Base-by-base conservation (phyloP, 2,329 filamentous ascomycete species). In the Neonectria hederae region DNA sequence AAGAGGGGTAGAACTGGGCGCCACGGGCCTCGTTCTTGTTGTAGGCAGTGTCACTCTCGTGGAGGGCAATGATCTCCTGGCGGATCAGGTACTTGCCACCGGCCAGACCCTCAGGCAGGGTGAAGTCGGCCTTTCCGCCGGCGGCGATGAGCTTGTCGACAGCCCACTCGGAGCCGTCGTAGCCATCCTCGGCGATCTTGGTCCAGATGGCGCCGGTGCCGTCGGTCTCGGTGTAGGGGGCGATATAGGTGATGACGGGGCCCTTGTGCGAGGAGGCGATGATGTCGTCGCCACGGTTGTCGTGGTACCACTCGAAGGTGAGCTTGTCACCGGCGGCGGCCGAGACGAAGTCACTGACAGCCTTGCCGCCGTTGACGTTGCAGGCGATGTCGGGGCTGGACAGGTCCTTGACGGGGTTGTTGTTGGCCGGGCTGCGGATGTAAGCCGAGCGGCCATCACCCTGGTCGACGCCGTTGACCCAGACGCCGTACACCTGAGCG, bases 31-130 rank as follows among this genome's bases (percentile, higher is more conserved):
- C 62, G 73, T 79, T 73, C 32, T 53, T 54, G 48, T 66, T 59
- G 71, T 65, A 76, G 58, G 73, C 63, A 26, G 78, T 74, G 2
- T 76, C 75, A 38, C 82, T 80, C 68, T 81, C 80, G 77, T 87
- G 85, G 52, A 82, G 83, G 54, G 79, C 85, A 62, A 87, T 86
- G 73, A 86, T 85, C 75, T 87, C 84, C 73, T 86, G 83, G 58
- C 85, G 83, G 67, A 87, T 72, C 60, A 87, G 78, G 73, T 87
- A 87, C 77, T 85, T 83, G 62, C 84, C 84, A 24, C 82, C 74
- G 28, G 79, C 80, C 48, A 86, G 79, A 62, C 65, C 65, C 49
- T 76, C 71, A 54, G 84, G 85, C 46, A 87, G 79, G 19, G 77
- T 82, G 65, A 86, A 79, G 62, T 80, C 80, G 72, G 80, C 80